A percentile compares a stretch with the other conserved stretches of the same genome.
Conservation (phyloP, 129 eudicot genomes). For the Helichrysum umbraculigerum region DNA sequence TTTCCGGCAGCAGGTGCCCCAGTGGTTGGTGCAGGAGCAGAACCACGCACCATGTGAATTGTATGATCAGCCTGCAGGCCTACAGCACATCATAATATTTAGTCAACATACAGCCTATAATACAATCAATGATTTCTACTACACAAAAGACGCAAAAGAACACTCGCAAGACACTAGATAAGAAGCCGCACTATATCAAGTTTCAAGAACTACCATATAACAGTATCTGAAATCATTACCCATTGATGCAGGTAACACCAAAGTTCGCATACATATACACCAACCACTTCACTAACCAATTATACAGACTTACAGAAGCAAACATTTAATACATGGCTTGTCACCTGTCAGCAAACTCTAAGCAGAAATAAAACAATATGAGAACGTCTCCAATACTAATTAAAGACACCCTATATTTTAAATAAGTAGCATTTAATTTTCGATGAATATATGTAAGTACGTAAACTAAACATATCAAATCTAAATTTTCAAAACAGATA, state of each 20-base stretch:
- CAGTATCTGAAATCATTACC: not conserved
- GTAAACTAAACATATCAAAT: not conserved
- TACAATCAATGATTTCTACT: not conserved
- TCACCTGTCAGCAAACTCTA: not conserved
- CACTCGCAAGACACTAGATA: not conserved
- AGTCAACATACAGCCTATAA: not conserved
- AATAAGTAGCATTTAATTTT: not conserved
- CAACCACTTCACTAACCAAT: not conserved
- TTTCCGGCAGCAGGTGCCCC: conserved; percentile 47
- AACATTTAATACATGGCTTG: not conserved
- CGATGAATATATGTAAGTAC: not conserved
- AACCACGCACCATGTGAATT: conserved; percentile 91
- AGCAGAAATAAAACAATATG: not conserved
- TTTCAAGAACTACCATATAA: not conserved
- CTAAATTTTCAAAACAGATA: not conserved
- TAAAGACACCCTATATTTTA: not conserved
- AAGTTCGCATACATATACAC: not conserved
- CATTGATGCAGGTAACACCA: not conserved
- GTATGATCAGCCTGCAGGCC: conserved; percentile 95
- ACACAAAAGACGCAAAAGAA: not conserved
- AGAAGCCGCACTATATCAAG: not conserved
- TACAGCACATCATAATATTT: conserved; percentile 26
- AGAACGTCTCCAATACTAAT: not conserved
- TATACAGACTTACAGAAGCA: not conserved
- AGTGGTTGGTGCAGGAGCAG: conserved; percentile 54